Evolutionary conservation across 768 basidiomycete species (phyloP), one percentile per base, ranked within the genome.

Genomic region (Calocybe gangraenosa): DNA sequence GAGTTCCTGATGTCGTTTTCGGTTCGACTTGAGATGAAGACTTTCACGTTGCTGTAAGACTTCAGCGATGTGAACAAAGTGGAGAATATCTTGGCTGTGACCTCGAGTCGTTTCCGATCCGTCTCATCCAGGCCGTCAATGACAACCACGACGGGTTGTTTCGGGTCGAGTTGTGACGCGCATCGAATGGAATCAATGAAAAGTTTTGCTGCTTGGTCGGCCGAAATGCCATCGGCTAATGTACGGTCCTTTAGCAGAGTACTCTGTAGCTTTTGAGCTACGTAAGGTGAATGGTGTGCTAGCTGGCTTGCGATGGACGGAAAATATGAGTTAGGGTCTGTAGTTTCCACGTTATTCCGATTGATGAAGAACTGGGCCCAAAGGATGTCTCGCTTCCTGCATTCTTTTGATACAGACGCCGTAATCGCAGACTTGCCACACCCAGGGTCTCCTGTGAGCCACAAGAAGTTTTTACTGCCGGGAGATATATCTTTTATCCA

Each of bases 301-400:
- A 57, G 21, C 25, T 57, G 50, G 3, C 50, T 45, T 15, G 56
- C 56, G 21, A 54, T 52, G 3, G 56, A 50, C n/a, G 53, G 56
- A 37, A 54, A 54, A 20, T 54, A 54, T n/a, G 45, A 36, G 21
- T 44, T 46, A 2, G 53, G 52, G 21, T 57, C 42, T 14, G 48
- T 52, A 1, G 51, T 54, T 9, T 50, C 47, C 10, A 35, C 37
- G 15, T 50, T 48, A 22, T 54, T 49, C 15, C 42, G 36, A 28
- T 53, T 48, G 33, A 53, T 53, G 42, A 52, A 52, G 23, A 42
- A 46, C 19, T 52, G 51, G 6, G 47, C 52, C 50, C 52, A 52
- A 18, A 57, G 41, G 10, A 50, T 40, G 7, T 38, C 37, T 13
- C 17, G 3, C 30, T 42, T 35, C 17, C 42, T 49, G 47, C 44